Evolutionary conservation across 176 grass and related monocot species (phyloP), one percentile per base, ranked within the genome.

Genomic region (Phoenix roebelenii): DNA sequence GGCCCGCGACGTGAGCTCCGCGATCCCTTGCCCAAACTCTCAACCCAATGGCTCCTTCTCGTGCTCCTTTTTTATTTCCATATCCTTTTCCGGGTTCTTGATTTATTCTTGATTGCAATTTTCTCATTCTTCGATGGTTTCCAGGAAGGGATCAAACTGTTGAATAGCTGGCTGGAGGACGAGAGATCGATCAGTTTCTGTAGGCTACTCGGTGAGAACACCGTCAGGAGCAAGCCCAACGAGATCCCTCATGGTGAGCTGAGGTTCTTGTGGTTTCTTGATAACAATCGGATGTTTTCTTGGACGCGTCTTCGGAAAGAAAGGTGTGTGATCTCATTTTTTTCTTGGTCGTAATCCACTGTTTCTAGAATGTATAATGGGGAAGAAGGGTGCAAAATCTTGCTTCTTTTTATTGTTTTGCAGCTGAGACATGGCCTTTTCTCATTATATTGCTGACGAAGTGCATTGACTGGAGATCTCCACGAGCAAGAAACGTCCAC

Each of bases 71-170:
- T 22, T 50, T 48, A n/a, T 55, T n/a, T 44, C 5, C 49, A 16
- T 20, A 6, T 28, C 12, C 6, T 3, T 32, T 18, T 44, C 17
- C 10, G 35, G 35, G 19, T 67, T 16, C 39, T 17, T 29, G 3
- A 7, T 50, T 51, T 51, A 16, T 51, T 63, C 16, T 9, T 65
- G 7, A 49, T 23, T 58, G 22, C 23, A 15, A 7, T 58, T 58
- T 15, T 16, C 22, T 7, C 55, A 15, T 15, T 4, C 9, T 44
- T 44, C 35, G 35, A 44, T 44, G 14, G 5, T 24, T 15, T 58
- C 23, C 66, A 90, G 86, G 91, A 96, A 69, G 91, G 91, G 64
- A 71, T 87, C 10, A 90, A 84, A 69, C 83, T 87, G 55, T 76
- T 87, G 50, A 85, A 70, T 28, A 79, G 57, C 24, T 87, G 86